phyloP scores from a whole-genome alignment of 768 basidiomycete genomes.

The Macrolepiota dolichaula region DNA sequence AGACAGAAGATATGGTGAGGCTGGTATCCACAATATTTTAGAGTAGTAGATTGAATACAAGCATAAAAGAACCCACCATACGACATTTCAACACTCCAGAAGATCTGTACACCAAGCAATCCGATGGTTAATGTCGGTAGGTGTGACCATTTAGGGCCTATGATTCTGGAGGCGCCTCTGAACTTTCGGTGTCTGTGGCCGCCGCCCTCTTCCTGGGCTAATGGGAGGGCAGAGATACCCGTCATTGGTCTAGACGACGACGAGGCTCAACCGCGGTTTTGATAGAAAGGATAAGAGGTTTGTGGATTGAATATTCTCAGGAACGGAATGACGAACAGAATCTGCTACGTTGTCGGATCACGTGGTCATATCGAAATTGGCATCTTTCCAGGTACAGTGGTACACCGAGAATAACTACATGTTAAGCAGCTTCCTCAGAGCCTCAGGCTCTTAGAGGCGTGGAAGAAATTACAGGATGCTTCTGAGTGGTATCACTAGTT shows the following conservation, averaged over 20 bases:
- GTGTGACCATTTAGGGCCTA: slow-evolving; percentile 66
- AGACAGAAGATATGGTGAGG: slow-evolving; percentile 84
- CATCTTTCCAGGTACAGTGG: no score
- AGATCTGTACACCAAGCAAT: slow-evolving; percentile 79
- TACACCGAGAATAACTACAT: no score
- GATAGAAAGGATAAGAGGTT: neutral
- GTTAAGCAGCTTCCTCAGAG: no score
- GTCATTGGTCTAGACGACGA: slow-evolving; percentile 37
- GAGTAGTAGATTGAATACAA: neutral
- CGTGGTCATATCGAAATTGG: neutral
- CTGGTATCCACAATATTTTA: slow-evolving; percentile 24
- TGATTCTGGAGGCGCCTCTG: slow-evolving; percentile 54
- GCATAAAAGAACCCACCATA: slow-evolving; percentile 50
- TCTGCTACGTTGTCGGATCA: slow-evolving; percentile 6
- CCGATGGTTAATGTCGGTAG: slow-evolving; percentile 74
- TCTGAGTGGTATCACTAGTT: neutral
- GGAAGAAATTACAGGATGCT: neutral
- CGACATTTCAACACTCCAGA: slow-evolving; percentile 96
- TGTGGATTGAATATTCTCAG: neutral
- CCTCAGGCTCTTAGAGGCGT: neutral
- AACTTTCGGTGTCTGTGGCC: slow-evolving; percentile 31
- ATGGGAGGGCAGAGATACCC: slow-evolving; percentile 44
- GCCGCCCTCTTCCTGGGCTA: slow-evolving; percentile 39
- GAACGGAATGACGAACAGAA: neutral
- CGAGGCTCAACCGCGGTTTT: neutral